phyloP scores from a whole-genome alignment of 768 basidiomycete genomes.

The Tricholoma saponaceum region DNA sequence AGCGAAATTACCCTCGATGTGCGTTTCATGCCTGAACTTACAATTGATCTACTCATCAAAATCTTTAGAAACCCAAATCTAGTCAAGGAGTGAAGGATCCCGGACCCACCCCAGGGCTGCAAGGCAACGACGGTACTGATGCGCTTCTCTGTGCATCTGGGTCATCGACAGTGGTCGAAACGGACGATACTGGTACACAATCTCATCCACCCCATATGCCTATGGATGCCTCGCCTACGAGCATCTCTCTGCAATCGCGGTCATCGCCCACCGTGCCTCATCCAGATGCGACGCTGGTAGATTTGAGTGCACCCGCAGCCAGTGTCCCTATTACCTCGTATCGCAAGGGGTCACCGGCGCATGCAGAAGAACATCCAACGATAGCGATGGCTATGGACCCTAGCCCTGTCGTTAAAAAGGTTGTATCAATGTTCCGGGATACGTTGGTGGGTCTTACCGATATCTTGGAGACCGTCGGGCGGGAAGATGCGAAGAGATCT shows the following conservation, averaged over 20 bases:
- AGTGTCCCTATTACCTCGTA: neutral
- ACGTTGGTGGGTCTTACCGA: constrained; percentile 5
- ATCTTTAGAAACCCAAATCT: neutral
- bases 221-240: neutral
- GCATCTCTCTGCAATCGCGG: neutral
- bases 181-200: neutral
- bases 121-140: neutral
- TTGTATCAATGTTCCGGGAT: constrained; percentile 19
- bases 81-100: too few species aligned
- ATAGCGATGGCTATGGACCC: neutral
- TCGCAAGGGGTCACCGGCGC: neutral
- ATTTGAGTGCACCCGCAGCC: neutral
- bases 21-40: neutral
- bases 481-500: neutral
- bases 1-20: neutral
- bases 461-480: constrained; percentile 15
- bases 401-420: constrained; percentile 9
- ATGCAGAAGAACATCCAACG: neutral
- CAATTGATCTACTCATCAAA: neutral
- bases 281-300: neutral
- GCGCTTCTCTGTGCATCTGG: neutral
- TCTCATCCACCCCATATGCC: neutral
- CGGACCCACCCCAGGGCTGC: too few species aligned
- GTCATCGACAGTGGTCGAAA: neutral
- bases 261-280: neutral